A percentile compares a stretch with the other conserved stretches of the same genome.
These are phyloP conservation scores for Russula sp. DNA, from an alignment of 768 basidiomycete genomes.

Conservation along the genomic window DNA sequence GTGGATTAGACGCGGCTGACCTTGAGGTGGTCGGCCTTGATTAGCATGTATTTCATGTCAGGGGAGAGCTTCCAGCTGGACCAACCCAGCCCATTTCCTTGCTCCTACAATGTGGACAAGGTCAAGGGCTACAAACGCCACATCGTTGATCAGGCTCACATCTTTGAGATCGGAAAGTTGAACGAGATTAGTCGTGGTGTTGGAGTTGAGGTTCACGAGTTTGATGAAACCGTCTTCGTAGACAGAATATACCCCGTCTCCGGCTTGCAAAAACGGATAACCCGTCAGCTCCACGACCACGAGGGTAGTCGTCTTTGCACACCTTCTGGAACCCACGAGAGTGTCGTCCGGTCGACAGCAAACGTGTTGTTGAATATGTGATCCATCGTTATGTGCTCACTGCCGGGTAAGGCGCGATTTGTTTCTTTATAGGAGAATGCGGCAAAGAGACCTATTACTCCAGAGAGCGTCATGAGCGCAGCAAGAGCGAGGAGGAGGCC, in stretches of 20 bases:
- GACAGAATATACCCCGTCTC: conserved; percentile 86
- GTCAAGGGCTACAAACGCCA: conserved; percentile 13
- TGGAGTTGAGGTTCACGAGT: conserved; percentile 76
- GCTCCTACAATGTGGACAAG: conserved; percentile 38
- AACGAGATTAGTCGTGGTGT: conserved; percentile 59
- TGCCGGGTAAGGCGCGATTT: conserved; percentile 47
- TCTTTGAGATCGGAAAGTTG: conserved; percentile 53
- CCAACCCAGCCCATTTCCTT: conserved; percentile 47
- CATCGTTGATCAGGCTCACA: conserved; percentile 37
- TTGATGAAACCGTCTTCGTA: conserved; percentile 57
- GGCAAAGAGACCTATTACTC: conserved; percentile 69
- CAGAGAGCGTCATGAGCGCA: conserved; percentile 54
- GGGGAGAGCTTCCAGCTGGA: conserved; percentile 76
- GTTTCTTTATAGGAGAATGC: conserved; percentile 64
- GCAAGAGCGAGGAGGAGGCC: conserved; percentile 57
- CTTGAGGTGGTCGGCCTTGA: conserved; percentile 72
- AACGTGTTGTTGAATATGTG: conserved; percentile 94
- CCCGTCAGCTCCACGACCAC: conserved; percentile 15
- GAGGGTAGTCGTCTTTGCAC: conserved; percentile 22
- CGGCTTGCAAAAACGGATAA: conserved; percentile 46
- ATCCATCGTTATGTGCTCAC: conserved; percentile 73
- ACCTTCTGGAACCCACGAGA: conserved; percentile 96
- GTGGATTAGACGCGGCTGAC: conserved; percentile 34
- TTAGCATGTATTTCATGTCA: conserved; percentile 84
- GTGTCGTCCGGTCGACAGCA: conserved; percentile 33